phyloP scores from a whole-genome alignment of 208 protist species.

The Trypanosoma mega region DNA sequence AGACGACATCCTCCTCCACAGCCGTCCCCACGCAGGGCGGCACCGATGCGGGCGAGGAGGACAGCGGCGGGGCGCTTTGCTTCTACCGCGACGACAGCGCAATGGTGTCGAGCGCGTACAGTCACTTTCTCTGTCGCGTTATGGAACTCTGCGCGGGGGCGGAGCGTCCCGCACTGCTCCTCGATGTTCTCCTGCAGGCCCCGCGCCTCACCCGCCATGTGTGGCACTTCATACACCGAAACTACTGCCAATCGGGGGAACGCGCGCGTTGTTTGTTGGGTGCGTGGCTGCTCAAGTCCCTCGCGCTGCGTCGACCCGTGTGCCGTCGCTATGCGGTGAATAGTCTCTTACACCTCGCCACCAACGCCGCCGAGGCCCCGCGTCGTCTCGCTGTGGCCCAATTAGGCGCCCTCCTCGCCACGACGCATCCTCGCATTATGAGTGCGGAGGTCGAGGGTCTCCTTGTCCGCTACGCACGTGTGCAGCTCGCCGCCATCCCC shows the following conservation, averaged over 20 bases:
- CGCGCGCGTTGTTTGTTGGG: conserved; percentile 58
- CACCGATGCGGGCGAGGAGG: neutral
- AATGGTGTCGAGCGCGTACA: conserved; percentile 52
- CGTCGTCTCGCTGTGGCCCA: conserved; percentile 57
- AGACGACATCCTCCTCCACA: neutral
- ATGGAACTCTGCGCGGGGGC: conserved; percentile 42
- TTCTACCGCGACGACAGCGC: conserved; percentile 63
- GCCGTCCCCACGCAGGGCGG: neutral
- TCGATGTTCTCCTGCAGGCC: conserved; percentile 71
- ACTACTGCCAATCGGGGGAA: conserved; percentile 63
- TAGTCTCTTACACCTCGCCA: conserved; percentile 58
- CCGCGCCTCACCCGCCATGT: conserved; percentile 61
- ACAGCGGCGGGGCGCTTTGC: conserved; percentile 18
- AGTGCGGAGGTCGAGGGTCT: conserved; percentile 42
- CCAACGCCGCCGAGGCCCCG: conserved; percentile 44
- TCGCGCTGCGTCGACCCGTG: conserved; percentile 48
- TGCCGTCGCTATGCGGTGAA: conserved; percentile 64
- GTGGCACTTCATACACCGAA: conserved; percentile 69
- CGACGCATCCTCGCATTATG: conserved; percentile 29
- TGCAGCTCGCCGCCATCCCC: conserved; percentile 60
- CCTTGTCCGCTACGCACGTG: conserved; percentile 65
- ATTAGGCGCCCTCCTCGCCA: conserved; percentile 42
- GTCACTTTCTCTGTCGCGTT: conserved; percentile 69
- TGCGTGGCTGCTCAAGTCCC: conserved; percentile 45
- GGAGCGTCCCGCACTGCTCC: conserved; percentile 31